Base-by-base conservation (phyloP, 768 basidiomycete species). In the Tylopilus cervinicoccineus region DNA sequence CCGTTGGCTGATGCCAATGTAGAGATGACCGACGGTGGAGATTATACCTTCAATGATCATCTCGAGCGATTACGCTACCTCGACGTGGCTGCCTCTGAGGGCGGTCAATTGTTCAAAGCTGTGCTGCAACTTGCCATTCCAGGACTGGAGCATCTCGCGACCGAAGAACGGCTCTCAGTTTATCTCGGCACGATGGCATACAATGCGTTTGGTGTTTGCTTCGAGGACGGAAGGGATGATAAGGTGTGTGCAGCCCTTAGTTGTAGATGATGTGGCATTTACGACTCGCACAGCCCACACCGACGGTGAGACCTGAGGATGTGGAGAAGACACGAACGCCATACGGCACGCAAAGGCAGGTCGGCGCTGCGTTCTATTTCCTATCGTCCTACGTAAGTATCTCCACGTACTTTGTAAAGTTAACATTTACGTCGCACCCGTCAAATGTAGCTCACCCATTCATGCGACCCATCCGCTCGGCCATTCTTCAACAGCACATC, bases 241-340 rank as follows among this genome's bases (percentile, higher is more conserved):
- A 87, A 78, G 77, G 89, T 89, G 38, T 58, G 43, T 36, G 22
- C 20, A 40, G 36, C 38, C 16, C 6, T 27, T 11, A 5, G 34
- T 38, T 38, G 19, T 37, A 27, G 27, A 52, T 19, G 17, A 32
- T 23, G 24, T 14, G 24, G 29, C 31, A 19, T 45, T 42, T 34
- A 37, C 28, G 12, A 19, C 24, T 53, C 31, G 22, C 51, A 19
- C 13, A 88, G 86, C 83, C 85, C 16, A 55, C 58, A 34, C 69
- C 77, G 7, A 63, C 62, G 1, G 73, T 66, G 37, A 79, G 81
- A 24, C 83, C 84, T 2, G 89, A 91, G 65, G 79, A 87, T 37
- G 62, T 77, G 20, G 88, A 91, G 62, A 76, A 76, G 63, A 85
- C 88, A 3, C 82, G 90, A 45, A 89, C 87, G 7, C 84, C 88